A percentile compares a stretch with the other conserved stretches of the same genome.
Conservation (phyloP, 75 land plant species). For the Pseudotsuga menziesii region DNA sequence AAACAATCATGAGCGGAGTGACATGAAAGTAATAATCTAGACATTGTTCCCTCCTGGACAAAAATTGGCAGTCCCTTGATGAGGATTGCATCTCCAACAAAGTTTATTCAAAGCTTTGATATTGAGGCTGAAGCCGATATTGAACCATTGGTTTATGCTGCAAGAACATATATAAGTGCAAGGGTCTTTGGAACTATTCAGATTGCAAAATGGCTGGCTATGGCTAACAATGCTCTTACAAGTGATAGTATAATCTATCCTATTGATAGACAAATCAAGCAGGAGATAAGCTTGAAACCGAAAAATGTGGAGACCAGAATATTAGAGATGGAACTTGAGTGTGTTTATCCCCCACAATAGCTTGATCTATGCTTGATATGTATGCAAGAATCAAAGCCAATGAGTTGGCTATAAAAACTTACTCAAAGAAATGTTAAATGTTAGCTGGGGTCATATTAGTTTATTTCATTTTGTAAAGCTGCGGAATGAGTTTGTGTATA, state of each 20-base stretch:
- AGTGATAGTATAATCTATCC: constrained; percentile 72
- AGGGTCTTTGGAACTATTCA: constrained; percentile 54
- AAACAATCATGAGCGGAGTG: constrained; percentile 76
- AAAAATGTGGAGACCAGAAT: constrained; percentile 90
- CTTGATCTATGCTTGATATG: too few species aligned
- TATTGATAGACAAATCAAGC: constrained; percentile 75
- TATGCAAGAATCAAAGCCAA: too few species aligned
- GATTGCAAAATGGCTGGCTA: constrained; percentile 89
- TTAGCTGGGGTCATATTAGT: too few species aligned
- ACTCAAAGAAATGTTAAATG: too few species aligned
- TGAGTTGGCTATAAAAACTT: too few species aligned
- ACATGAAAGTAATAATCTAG: constrained; percentile 84
- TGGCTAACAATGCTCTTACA: constrained; percentile 78
- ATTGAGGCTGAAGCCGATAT: constrained; percentile 65
- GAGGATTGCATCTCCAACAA: constrained; percentile 91
- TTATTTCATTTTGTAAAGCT: too few species aligned
- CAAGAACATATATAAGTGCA: constrained; percentile 59
- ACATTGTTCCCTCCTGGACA: constrained; percentile 77
- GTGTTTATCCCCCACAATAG: constrained; percentile 71
- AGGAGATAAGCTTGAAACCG: constrained; percentile 65
- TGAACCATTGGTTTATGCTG: constrained; percentile 82
- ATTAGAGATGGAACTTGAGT: constrained; percentile 75
- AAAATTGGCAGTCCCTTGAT: constrained; percentile 94
- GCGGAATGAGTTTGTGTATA: too few species aligned
- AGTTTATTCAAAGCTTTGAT: constrained; percentile 61